Conservation (phyloP, 176 grass and related monocot genomes). For the Bothriochloa decipiens region DNA sequence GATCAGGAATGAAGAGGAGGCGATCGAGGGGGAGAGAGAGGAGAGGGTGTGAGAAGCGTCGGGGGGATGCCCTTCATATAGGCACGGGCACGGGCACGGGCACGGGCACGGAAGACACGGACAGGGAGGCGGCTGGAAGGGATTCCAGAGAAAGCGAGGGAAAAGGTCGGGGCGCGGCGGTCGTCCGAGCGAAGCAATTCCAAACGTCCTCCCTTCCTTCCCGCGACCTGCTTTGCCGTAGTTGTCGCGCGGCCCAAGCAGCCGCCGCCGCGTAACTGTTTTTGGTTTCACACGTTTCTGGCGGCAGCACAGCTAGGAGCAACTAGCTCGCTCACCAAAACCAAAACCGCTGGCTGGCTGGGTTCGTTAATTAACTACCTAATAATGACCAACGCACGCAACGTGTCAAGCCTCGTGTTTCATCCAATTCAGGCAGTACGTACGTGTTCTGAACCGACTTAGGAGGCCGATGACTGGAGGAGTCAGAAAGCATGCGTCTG, state of each 20-base stretch:
- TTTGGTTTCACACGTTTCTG: constrained; percentile 3
- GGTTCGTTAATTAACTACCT: not conserved
- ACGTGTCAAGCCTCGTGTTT: not conserved
- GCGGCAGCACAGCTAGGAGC: no score
- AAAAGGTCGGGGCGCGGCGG: not conserved
- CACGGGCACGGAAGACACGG: no score
- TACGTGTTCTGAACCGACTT: not conserved
- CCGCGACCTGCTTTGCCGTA: not conserved
- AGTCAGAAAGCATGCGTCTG: not conserved
- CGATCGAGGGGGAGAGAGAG: not conserved
- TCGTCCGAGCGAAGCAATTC: constrained; percentile 41
- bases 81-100: no score
- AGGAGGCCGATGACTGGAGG: not conserved
- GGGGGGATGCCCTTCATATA: not conserved
- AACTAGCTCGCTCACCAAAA: no score
- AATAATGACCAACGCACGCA: not conserved
- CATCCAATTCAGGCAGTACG: no score
- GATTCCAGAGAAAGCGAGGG: no score
- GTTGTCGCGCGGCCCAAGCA: constrained; percentile 30
- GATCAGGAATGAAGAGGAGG: not conserved
- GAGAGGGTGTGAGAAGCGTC: not conserved
- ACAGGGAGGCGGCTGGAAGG: not conserved
- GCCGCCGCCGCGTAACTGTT: constrained; percentile 32
- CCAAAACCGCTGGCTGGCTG: not conserved
- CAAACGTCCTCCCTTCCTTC: constrained; percentile 1